phyloP scores from a whole-genome alignment of 164 flowering plant genomes.

The Piper longum region DNA sequence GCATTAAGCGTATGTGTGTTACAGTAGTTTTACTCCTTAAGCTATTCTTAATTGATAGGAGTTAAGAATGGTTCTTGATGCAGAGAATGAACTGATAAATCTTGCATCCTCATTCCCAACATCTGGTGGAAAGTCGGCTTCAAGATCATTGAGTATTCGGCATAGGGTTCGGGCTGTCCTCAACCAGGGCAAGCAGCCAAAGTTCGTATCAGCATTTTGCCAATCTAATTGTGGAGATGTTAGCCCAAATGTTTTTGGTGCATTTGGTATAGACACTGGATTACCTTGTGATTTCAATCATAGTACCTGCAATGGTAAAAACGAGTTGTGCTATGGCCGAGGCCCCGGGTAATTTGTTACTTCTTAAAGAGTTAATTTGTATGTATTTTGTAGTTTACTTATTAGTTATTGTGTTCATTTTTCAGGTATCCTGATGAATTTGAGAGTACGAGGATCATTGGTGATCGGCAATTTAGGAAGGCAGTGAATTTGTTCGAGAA shows the following conservation, averaged over 20 bases:
- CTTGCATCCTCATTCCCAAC: conserved; percentile 75
- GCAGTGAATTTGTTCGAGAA: conserved; percentile 64
- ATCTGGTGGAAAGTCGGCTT: conserved; percentile 50
- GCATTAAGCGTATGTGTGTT: conserved; percentile 39
- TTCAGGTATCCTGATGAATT: conserved; percentile 91
- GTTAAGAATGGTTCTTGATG: conserved; percentile 4
- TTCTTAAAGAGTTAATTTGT: not conserved
- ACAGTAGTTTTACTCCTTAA: not conserved
- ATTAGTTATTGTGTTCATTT: not conserved
- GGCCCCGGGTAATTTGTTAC: conserved; percentile 76
- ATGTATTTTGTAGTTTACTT: not conserved
- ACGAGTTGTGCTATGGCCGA: conserved; percentile 91
- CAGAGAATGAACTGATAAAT: conserved; percentile 67
- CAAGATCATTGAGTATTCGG: conserved; percentile 45
- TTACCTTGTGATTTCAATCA: conserved; percentile 98
- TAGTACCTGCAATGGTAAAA: conserved; percentile 94
- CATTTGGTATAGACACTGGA: conserved; percentile 87
- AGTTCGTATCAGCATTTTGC: conserved; percentile 90
- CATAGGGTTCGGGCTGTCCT: conserved; percentile 62
- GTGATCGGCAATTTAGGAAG: conserved; percentile 76
- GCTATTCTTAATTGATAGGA: not conserved
- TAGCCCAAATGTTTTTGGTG: conserved; percentile 95
- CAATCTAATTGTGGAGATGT: conserved; percentile 98
- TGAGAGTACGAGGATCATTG: conserved; percentile 90
- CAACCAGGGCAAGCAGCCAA: conserved; percentile 52